Conservation (phyloP, 2,329 filamentous ascomycete species). For the Verticillium alfalfae region DNA sequence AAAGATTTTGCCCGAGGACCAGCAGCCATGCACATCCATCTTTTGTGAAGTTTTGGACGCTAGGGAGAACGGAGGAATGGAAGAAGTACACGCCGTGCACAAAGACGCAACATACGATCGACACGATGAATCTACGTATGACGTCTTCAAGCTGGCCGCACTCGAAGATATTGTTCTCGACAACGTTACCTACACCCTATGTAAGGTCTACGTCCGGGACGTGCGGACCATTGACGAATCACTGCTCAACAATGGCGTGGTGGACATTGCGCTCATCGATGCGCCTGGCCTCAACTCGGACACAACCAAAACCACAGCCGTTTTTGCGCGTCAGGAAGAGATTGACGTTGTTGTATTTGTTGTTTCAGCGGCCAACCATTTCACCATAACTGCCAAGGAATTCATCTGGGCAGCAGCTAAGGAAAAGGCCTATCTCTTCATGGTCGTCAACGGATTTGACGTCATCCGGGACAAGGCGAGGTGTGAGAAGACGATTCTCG, state of each 20-base stretch:
- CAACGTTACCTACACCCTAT: constrained; percentile 83
- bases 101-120: constrained; percentile 75
- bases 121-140: constrained; percentile 90
- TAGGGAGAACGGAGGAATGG: constrained; percentile 81
- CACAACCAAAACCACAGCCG: constrained; percentile 92
- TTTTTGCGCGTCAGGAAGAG: constrained; percentile 95
- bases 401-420: constrained; percentile 94
- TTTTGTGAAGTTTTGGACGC: constrained; percentile 97
- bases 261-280: constrained; percentile 96
- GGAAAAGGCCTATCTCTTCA: constrained; percentile 98
- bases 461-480: constrained; percentile 86
- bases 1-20: constrained; percentile 91
- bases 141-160: constrained; percentile 72
- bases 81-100: constrained; percentile 94
- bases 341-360: constrained; percentile 99
- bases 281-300: constrained; percentile 93
- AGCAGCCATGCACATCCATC: constrained; percentile 96
- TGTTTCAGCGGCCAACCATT: constrained; percentile 95
- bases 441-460: constrained; percentile 93
- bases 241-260: constrained; percentile 91
- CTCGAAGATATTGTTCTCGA: constrained; percentile 87
- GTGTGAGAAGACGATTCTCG: constrained; percentile 87
- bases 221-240: constrained; percentile 86
- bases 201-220: constrained; percentile 95
- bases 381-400: constrained; percentile 94